Evolutionary conservation across 2,329 filamentous ascomycete genomes (phyloP).

Genomic region (Cordyceps javanica): DNA sequence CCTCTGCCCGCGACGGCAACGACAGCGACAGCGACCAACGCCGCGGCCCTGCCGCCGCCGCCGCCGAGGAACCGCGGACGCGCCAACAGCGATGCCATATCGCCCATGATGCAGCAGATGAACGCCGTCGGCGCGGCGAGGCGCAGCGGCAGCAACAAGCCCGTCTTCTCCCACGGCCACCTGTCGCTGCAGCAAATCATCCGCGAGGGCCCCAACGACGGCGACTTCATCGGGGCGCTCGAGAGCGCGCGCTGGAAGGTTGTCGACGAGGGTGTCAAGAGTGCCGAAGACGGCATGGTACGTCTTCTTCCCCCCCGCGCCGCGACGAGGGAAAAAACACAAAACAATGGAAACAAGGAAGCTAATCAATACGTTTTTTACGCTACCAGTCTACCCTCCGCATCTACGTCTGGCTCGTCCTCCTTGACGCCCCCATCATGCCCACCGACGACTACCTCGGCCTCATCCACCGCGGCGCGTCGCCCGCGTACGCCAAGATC

Average conservation of each 20-base stretch:
- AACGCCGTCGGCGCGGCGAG: constrained; percentile 29
- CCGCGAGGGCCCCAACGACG: constrained; percentile 70
- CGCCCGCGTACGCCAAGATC: constrained; percentile 93
- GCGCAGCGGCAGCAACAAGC: constrained; percentile 35
- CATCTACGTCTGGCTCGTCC: constrained; percentile 93
- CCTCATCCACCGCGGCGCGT: constrained; percentile 87
- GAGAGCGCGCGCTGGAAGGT: constrained; percentile 69
- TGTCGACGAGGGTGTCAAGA: constrained; percentile 68
- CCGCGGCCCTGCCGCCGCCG: neutral
- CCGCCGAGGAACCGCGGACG: constrained; percentile 41
- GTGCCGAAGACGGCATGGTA: constrained; percentile 77
- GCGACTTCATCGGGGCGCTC: constrained; percentile 59
- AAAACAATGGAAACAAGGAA: neutral
- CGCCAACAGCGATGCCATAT: constrained; percentile 66
- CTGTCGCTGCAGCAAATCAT: constrained; percentile 69
- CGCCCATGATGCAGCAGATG: constrained; percentile 32
- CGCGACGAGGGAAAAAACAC: neutral
- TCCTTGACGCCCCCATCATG: constrained; percentile 81
- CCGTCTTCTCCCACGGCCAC: constrained; percentile 44
- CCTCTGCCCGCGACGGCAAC: constrained; percentile 4
- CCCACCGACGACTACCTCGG: constrained; percentile 82
- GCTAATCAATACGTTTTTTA: neutral
- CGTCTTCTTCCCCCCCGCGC: constrained; percentile 17
- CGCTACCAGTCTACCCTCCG: constrained; percentile 70
- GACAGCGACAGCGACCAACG: constrained; percentile 16